These are phyloP conservation scores for Phanerochaete sordida DNA, from an alignment of 768 basidiomycete genomes.

Conservation along the genomic window DNA sequence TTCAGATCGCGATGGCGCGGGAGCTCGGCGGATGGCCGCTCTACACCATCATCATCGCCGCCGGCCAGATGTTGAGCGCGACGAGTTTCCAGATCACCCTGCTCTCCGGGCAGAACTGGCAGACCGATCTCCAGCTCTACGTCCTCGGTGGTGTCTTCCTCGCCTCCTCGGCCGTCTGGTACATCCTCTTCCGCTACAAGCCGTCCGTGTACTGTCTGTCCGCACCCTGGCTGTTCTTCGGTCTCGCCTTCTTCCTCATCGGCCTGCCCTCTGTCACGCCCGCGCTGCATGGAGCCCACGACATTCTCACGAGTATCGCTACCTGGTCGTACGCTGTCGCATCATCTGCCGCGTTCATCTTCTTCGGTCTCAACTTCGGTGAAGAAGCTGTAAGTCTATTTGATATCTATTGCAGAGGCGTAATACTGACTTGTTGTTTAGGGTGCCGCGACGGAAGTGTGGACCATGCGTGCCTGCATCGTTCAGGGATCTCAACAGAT, in stretches of 20 bases:
- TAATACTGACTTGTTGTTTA: slow-evolving; percentile 23
- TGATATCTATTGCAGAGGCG: neutral
- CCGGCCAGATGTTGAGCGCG: slow-evolving; percentile 88
- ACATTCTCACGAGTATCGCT: slow-evolving; percentile 68
- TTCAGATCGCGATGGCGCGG: slow-evolving; percentile 82
- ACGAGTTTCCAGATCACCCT: slow-evolving; percentile 95
- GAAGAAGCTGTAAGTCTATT: slow-evolving; percentile 75
- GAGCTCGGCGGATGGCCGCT: slow-evolving; percentile 85
- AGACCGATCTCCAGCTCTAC: slow-evolving; percentile 78
- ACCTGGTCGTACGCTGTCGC: slow-evolving; percentile 92
- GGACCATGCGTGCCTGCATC: slow-evolving; percentile 87
- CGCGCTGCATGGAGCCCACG: slow-evolving; percentile 56
- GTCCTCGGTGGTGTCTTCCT: slow-evolving; percentile 90
- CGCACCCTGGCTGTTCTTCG: slow-evolving; percentile 89
- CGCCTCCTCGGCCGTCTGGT: slow-evolving; percentile 84
- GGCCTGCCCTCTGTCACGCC: slow-evolving; percentile 75
- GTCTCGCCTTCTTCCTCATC: slow-evolving; percentile 86
- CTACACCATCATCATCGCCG: slow-evolving; percentile 84
- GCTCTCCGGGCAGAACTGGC: slow-evolving; percentile 82
- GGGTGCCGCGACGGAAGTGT: slow-evolving; percentile 94
- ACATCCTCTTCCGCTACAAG: slow-evolving; percentile 80
- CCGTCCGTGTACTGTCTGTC: slow-evolving; percentile 88
- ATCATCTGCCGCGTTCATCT: slow-evolving; percentile 89
- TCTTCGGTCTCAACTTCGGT: slow-evolving; percentile 96
- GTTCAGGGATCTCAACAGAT: slow-evolving; percentile 96